Conservation (phyloP, 371 early-diverging fungal genomes). For the Umbelopsis sp. region DNA sequence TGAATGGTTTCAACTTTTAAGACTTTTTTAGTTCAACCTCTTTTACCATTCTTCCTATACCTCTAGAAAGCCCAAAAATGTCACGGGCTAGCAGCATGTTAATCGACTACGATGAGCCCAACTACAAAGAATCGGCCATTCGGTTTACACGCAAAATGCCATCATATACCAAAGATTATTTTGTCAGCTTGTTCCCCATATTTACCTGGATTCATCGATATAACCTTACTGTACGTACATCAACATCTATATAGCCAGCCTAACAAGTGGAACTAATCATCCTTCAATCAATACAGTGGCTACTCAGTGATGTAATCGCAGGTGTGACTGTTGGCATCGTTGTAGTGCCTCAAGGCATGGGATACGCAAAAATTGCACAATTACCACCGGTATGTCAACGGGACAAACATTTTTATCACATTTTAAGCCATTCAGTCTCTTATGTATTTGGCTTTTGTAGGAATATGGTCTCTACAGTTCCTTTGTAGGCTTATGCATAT, state of each 20-base stretch:
- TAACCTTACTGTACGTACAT: constrained; percentile 60
- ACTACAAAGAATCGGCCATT: constrained; percentile 30
- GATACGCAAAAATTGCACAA: constrained; percentile 81
- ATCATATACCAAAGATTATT: constrained; percentile 32
- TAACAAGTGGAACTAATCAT: background rate
- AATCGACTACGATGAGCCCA: constrained; percentile 39
- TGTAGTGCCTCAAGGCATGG: constrained; percentile 85
- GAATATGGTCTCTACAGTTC: constrained; percentile 74
- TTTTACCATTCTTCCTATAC: background rate
- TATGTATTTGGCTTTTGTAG: background rate
- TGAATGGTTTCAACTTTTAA: background rate
- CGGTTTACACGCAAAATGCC: constrained; percentile 34
- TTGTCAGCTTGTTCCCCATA: constrained; percentile 64
- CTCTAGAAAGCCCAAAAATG: background rate
- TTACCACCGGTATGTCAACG: constrained; percentile 52
- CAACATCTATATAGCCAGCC: background rate
- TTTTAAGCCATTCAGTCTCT: background rate
- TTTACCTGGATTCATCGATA: constrained; percentile 74
- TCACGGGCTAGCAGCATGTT: constrained; percentile 28
- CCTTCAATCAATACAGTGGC: constrained; percentile 54
- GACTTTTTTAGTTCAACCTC: background rate
- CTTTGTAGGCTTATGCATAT: constrained; percentile 9
- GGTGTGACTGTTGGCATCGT: constrained; percentile 87
- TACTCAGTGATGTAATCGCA: constrained; percentile 81
- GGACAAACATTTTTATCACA: background rate